Conservation (phyloP, 768 basidiomycete species). For the Thelephora ganbajun region DNA sequence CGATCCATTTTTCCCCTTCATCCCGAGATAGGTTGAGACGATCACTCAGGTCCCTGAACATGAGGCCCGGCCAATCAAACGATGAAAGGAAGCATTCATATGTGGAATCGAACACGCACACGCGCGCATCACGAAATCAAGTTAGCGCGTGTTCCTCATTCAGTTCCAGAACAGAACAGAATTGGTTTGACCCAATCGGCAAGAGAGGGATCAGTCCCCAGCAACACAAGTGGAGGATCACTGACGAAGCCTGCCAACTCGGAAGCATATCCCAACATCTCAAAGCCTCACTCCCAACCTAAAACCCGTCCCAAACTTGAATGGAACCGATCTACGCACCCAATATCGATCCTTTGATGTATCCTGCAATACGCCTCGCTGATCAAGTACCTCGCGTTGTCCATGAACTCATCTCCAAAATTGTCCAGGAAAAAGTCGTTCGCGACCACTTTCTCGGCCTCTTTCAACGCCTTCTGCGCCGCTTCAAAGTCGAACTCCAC, state of each 20-base stretch:
- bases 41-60: constrained; percentile 71
- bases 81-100: not conserved
- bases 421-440: constrained; percentile 92
- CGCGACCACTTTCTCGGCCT: constrained; percentile 69
- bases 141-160: not conserved
- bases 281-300: too few species aligned
- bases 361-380: constrained; percentile 97
- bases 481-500: constrained; percentile 94
- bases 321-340: constrained; percentile 26
- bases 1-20: constrained; percentile 99
- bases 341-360: constrained; percentile 84
- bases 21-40: constrained; percentile 86
- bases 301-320: not conserved
- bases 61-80: too few species aligned
- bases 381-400: constrained; percentile 91
- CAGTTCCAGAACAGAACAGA: not conserved
- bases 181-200: too few species aligned
- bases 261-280: too few species aligned
- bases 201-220: too few species aligned
- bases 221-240: too few species aligned
- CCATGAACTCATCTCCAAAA: constrained; percentile 88
- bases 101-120: too few species aligned
- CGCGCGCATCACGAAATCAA: not conserved
- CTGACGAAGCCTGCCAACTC: too few species aligned
- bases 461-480: constrained; percentile 69